Evolutionary conservation across 2,329 filamentous ascomycete genomes (phyloP), one percentile per base, ranked within the genome.

Genomic region (Fusarium coicis): DNA sequence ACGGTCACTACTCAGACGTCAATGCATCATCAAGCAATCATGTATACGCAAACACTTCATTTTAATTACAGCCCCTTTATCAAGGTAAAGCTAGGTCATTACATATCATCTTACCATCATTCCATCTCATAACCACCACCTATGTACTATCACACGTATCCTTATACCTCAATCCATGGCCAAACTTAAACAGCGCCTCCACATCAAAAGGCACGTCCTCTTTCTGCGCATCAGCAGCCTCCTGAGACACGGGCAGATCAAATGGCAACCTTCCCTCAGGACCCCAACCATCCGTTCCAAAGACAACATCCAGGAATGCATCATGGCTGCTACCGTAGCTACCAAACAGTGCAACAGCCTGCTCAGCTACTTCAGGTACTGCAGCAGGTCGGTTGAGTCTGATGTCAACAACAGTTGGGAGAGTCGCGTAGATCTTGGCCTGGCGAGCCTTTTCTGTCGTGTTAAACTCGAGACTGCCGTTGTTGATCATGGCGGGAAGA

Each of bases 221-320:
- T 19, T 56, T 68, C 1, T 72, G 68, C 14, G 73, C 80, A 50
- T 82, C 80, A 0, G 86, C 85, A 4, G 85, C 85, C 49, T 77
- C 80, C 70, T 82, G 81, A 10, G 83, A 85, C 16, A 82, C 73
- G 2, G 86, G 85, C 39, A 88, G 60, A 73, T 87, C 85, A 74
- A 86, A 77, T 0, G 76, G 76, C 36, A 77, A 23, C 7, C 72
- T 66, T 2, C 85, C 85, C 62, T 82, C 73, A 0, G 85, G 85
- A 0, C 32, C 66, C 55, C 72, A 70, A 18, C 75, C 73, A 12
- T 78, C 80, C 4, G 79, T 70, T 1, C 78, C 79, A 58, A 86
- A 85, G 0, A 86, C 44, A 2, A 87, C 79, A 66, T 86, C 84
- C 8, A 87, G 60, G 63, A 86, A 84, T 0, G 84, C 84, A 9